Conservation (phyloP, 1,139 yeast genomes). For the Yamadazyma siamensis region DNA sequence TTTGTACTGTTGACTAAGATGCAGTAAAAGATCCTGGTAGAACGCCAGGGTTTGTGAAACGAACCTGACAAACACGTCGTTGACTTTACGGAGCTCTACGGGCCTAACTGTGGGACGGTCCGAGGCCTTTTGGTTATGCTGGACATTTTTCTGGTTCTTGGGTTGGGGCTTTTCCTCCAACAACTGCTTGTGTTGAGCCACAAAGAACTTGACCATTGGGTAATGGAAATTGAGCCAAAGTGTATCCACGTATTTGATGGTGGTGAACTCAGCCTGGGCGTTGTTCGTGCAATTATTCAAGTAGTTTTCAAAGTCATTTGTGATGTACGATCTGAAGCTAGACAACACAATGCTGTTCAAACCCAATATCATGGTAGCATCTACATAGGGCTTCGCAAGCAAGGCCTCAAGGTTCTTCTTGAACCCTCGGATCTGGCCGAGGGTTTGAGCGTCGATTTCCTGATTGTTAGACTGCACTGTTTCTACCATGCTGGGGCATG, state of each 20-base stretch:
- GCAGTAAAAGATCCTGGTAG: slow-evolving; percentile 37
- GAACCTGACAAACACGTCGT: slow-evolving; percentile 49
- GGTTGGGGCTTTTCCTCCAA: slow-evolving; percentile 11
- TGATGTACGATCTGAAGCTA: slow-evolving; percentile 37
- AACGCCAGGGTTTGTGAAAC: slow-evolving; percentile 44
- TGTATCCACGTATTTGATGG: slow-evolving; percentile 38
- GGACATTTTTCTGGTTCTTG: slow-evolving; percentile 15
- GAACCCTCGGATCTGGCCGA: slow-evolving; percentile 21
- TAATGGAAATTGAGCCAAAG: slow-evolving; percentile 64
- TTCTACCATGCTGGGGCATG: too few relatives aligned
- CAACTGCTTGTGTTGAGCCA: slow-evolving; percentile 34
- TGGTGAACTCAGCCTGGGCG: slow-evolving; percentile 23
- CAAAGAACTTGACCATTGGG: slow-evolving; percentile 58
- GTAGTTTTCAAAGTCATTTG: slow-evolving; percentile 29
- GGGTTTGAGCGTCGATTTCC: slow-evolving; percentile 1
- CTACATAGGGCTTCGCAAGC: slow-evolving; percentile 30
- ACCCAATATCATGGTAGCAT: slow-evolving; percentile 45
- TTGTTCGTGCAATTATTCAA: slow-evolving; percentile 5
- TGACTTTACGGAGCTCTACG: slow-evolving; percentile 57
- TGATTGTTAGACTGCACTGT: too few relatives aligned
- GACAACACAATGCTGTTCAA: slow-evolving; percentile 41
- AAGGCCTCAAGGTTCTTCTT: slow-evolving; percentile 29
- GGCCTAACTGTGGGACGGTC: slow-evolving; percentile 24
- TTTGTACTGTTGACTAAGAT: slow-evolving; percentile 34
- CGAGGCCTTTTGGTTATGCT: too few relatives aligned